Conservation (phyloP, 495 filamentous ascomycete species). For the Talaromyces wortmannii region DNA sequence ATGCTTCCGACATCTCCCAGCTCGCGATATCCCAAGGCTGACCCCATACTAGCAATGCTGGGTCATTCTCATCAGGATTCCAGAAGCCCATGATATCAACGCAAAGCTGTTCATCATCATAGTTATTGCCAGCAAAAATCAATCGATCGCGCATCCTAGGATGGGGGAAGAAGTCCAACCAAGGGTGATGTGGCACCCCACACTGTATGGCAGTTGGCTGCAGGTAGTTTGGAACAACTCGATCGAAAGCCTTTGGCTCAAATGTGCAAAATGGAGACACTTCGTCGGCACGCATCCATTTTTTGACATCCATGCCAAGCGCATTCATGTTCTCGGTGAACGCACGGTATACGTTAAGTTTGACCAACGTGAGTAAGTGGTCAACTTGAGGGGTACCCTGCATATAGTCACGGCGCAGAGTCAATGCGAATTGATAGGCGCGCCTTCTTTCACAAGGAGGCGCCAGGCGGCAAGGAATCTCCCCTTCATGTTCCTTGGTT, state of each 20-base stretch:
- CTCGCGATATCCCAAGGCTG: conserved; percentile 15
- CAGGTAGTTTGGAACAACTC: conserved; percentile 19
- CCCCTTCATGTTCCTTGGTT: too few relatives aligned
- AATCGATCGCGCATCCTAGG: conserved; percentile 26
- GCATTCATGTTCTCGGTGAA: conserved; percentile 9
- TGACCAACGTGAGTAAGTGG: conserved; percentile 6
- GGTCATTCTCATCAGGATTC: conserved; percentile 18
- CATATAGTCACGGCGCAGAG: too few relatives aligned
- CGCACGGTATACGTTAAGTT: conserved; percentile 11
- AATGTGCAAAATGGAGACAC: conserved; percentile 8
- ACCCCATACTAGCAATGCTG: conserved; percentile 25
- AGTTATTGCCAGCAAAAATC: conserved; percentile 14
- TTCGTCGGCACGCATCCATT: conserved; percentile 6
- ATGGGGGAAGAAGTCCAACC: conserved; percentile 14
- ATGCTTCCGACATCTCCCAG: conserved; percentile 24
- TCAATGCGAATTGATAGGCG: too few relatives aligned
- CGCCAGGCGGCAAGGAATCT: too few relatives aligned
- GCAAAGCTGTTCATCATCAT: conserved; percentile 28
- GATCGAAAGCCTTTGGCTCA: background rate
- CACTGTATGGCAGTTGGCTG: conserved; percentile 29
- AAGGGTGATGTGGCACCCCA: conserved; percentile 23
- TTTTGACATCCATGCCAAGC: conserved; percentile 8
- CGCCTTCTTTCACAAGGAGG: too few relatives aligned
- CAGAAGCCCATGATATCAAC: conserved; percentile 22
- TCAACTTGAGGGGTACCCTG: conserved; percentile 3